Conservation (phyloP, 345 rosid genomes). For the Linum usitatissimum region DNA sequence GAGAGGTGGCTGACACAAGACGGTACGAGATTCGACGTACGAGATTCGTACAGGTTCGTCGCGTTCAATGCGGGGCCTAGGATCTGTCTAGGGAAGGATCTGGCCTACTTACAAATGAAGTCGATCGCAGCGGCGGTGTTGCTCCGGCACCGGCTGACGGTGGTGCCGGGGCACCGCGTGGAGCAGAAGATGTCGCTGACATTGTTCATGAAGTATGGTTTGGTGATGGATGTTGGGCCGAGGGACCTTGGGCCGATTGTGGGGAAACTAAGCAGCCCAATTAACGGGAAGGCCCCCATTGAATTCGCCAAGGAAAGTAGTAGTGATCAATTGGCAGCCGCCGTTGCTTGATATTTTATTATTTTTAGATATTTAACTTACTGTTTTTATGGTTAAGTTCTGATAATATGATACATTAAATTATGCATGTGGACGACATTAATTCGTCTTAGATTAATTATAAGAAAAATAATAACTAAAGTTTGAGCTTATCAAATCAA, state of each 20-base stretch:
- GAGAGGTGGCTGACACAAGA: constrained; percentile 66
- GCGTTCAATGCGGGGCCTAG: constrained; percentile 93
- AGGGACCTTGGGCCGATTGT: background rate
- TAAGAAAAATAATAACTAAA: too few species aligned
- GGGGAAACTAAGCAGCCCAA: background rate
- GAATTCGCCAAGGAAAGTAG: too few species aligned
- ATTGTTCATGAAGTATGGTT: constrained; percentile 77
- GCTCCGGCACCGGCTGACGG: constrained; percentile 57
- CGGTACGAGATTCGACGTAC: constrained; percentile 50
- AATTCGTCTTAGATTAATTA: too few species aligned
- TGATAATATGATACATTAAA: too few species aligned
- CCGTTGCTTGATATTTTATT: too few species aligned
- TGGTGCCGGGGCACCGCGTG: constrained; percentile 66
- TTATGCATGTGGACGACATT: too few species aligned
- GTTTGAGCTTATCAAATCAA: too few species aligned
- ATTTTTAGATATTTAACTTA: too few species aligned
- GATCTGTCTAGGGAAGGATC: constrained; percentile 82
- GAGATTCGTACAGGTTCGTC: constrained; percentile 74
- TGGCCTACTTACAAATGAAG: constrained; percentile 88
- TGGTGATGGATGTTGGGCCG: background rate
- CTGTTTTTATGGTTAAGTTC: too few species aligned
- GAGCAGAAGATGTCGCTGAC: constrained; percentile 95
- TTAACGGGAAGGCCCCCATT: background rate
- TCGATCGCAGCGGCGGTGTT: constrained; percentile 79
- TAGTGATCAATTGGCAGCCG: too few species aligned